Percentiles rank a stretch among this genome's conserved stretches.
Conservation (phyloP, 805 yeast genomes). For the Cyberlindnera galapagoensis region DNA sequence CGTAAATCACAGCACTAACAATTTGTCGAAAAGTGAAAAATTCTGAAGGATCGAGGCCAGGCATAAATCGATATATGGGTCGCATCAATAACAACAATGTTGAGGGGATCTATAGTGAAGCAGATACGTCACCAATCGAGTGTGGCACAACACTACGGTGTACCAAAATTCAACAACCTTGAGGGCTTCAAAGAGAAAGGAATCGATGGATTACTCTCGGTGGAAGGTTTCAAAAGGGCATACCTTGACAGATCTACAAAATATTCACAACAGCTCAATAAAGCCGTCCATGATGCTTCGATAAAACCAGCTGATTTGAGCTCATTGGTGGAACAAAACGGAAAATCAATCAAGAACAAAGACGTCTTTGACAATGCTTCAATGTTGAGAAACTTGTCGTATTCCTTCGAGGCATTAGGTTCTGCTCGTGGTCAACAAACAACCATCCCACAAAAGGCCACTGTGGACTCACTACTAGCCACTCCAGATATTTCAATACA, state of each 20-base stretch:
- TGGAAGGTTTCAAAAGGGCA: conserved; percentile 40
- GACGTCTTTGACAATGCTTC: conserved; percentile 34
- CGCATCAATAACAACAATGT: no score
- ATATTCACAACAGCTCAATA: conserved; percentile 31
- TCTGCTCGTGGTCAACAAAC: conserved; percentile 17
- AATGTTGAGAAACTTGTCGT: conserved; percentile 30
- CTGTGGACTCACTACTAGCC: conserved; percentile 30
- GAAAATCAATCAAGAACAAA: conserved; percentile 25
- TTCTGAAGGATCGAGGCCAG: no score
- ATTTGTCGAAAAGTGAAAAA: no score
- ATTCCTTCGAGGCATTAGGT: conserved; percentile 30
- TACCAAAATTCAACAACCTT: conserved; percentile 9
- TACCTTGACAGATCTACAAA: conserved; percentile 32
- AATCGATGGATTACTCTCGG: conserved; percentile 43
- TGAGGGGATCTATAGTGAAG: no score
- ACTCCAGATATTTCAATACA: conserved; percentile 37
- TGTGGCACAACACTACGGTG: conserved; percentile 7
- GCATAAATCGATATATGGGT: no score
- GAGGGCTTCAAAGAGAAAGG: conserved; percentile 26
- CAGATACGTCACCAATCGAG: conserved; percentile 11
- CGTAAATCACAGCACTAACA: conserved; percentile 18
- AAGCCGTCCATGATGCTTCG: conserved; percentile 20
- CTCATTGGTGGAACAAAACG: conserved; percentile 22
- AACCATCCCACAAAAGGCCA: conserved; percentile 4
- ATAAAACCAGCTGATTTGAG: conserved; percentile 19